These are phyloP conservation scores for Coniella lustricola DNA, from an alignment of 2,329 filamentous ascomycete species.

Conservation along the genomic window DNA sequence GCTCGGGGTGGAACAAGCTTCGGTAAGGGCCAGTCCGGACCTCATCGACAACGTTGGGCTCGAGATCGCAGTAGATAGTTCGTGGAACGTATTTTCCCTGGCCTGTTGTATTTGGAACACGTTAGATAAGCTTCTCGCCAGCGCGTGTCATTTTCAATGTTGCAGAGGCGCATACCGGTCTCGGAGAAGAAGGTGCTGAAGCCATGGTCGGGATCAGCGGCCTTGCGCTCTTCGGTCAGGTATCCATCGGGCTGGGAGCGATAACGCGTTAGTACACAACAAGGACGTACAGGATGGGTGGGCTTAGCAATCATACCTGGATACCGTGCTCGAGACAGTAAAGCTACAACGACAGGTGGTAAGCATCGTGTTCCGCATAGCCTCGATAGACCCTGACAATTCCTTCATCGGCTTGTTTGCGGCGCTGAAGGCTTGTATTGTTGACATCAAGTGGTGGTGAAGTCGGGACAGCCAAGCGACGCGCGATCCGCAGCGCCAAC, in stretches of 20 bases:
- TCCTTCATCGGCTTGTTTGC: constrained; percentile 20
- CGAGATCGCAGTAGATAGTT: constrained; percentile 99
- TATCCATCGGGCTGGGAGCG: constrained; percentile 82
- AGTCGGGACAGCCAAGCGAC: constrained; percentile 7
- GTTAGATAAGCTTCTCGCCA: neutral
- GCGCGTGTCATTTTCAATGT: neutral
- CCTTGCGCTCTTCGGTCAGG: constrained; percentile 97
- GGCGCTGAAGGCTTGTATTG: constrained; percentile 7
- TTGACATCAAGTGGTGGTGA: constrained; percentile 15
- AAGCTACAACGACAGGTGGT: constrained; percentile 51
- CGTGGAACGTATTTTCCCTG: constrained; percentile 98
- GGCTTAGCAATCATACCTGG: constrained; percentile 58
- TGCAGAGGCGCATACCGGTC: constrained; percentile 62
- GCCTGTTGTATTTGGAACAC: constrained; percentile 44
- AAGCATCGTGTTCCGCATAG: no score
- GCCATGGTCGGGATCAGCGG: constrained; percentile 84
- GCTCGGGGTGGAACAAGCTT: constrained; percentile 95
- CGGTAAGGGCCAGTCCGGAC: constrained; percentile 97
- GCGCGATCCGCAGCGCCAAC: constrained; percentile 3
- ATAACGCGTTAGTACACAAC: constrained; percentile 26
- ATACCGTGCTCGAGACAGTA: constrained; percentile 99
- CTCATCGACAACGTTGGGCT: constrained; percentile 99
- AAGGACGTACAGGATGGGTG: neutral
- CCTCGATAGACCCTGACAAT: constrained; percentile 20
- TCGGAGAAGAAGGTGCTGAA: constrained; percentile 99